phyloP scores from a whole-genome alignment of 2,329 filamentous ascomycete genomes.

The Fonsecaea erecta region DNA sequence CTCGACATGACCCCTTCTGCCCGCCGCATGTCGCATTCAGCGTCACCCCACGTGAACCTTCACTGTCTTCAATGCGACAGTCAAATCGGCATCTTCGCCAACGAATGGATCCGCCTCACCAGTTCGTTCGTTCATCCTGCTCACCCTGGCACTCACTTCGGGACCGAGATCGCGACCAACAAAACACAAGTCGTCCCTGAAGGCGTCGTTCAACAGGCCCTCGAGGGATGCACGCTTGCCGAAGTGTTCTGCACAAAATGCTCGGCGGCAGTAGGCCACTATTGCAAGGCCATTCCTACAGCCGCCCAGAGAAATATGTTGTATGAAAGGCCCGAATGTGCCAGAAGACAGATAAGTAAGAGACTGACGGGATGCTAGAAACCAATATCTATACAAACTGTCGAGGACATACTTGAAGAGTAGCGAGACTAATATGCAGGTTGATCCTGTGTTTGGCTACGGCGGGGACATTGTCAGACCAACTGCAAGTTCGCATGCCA shows the following conservation, averaged over 20 bases:
- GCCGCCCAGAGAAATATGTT: conserved; percentile 28
- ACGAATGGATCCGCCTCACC: conserved; percentile 37
- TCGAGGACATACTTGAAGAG: conserved; percentile 35
- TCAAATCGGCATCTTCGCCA: conserved; percentile 36
- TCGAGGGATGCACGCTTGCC: conserved; percentile 35
- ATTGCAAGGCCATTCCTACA: conserved; percentile 33
- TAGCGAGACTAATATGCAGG: conserved; percentile 21
- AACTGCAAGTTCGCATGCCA: conserved; percentile 17
- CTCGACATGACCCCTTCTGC: conserved; percentile 20
- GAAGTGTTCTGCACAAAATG: conserved; percentile 37
- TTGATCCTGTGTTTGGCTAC: conserved; percentile 31
- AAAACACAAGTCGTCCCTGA: conserved; percentile 33
- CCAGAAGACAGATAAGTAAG: background rate
- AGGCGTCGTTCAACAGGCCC: conserved; percentile 27
- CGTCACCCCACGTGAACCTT: conserved; percentile 25
- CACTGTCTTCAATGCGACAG: conserved; percentile 35
- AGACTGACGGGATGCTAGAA: conserved; percentile 12
- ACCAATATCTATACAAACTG: conserved; percentile 37
- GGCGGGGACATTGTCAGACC: conserved; percentile 12
- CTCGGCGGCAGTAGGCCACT: conserved; percentile 33
- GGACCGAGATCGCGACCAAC: conserved; percentile 28
- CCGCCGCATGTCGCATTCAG: conserved; percentile 15
- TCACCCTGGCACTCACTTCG: conserved; percentile 30
- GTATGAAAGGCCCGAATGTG: conserved; percentile 12
- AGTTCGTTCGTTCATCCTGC: conserved; percentile 33